Percentiles rank a stretch among this genome's conserved stretches.
These are phyloP conservation scores for Acanthamoeba rhysodes DNA, from an alignment of 208 protist species.

Conservation along the genomic window DNA sequence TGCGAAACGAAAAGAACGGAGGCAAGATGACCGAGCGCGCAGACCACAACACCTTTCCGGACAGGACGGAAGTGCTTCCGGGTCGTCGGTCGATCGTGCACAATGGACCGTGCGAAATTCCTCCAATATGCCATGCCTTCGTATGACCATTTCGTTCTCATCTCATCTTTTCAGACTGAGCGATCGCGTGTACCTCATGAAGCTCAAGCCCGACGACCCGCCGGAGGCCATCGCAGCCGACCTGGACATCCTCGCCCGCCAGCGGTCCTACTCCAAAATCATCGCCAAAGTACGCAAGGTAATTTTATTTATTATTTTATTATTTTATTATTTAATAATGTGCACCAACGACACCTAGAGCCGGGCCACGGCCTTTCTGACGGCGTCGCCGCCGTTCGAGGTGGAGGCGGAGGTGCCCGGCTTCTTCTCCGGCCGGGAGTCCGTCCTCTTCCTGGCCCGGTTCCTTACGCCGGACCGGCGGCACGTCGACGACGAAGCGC, in stretches of 20 bases:
- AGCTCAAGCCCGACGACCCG: not conserved
- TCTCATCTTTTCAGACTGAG: too few species aligned
- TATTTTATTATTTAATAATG: not conserved
- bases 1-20: not conserved
- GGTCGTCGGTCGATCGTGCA: not conserved
- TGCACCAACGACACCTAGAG: too few species aligned
- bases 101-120: not conserved
- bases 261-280: not conserved
- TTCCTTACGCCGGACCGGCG: not conserved
- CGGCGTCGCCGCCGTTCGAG: not conserved
- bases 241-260: not conserved
- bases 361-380: not conserved
- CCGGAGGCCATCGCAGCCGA: not conserved
- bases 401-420: not conserved
- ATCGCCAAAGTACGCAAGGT: not conserved
- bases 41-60: not conserved
- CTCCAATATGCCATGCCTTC: too few species aligned
- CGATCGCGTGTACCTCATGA: not conserved
- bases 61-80: not conserved
- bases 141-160: too few species aligned
- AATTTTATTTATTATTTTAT: not conserved
- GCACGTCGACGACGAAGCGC: not conserved
- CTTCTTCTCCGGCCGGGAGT: not conserved
- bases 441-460: not conserved
- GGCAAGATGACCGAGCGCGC: not conserved